These are phyloP conservation scores for Chamaenerion angustifolium DNA, from an alignment of 345 rosid species.

Conservation along the genomic window DNA sequence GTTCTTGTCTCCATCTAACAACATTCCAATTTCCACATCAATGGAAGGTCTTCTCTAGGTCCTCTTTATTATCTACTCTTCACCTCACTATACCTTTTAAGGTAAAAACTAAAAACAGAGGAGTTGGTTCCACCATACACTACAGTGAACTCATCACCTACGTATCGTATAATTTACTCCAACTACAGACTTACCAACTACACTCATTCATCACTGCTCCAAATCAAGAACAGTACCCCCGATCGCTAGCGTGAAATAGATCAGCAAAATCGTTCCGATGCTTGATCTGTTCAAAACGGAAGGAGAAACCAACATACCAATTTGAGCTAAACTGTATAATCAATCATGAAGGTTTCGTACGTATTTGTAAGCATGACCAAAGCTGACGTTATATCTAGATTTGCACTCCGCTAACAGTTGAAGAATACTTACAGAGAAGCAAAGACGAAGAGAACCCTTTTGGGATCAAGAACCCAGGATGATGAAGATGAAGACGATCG, in stretches of 20 bases:
- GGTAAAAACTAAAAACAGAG: no score
- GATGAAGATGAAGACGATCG: constrained; percentile 32
- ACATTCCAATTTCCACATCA: constrained; percentile 4
- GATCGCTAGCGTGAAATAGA: constrained; percentile 71
- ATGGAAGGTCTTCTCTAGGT: constrained; percentile 1
- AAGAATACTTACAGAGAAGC: constrained; percentile 65
- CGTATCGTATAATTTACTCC: no score
- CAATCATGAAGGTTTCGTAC: not conserved
- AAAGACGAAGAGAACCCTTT: constrained; percentile 69
- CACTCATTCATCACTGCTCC: no score
- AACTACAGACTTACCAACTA: no score
- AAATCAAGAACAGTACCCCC: constrained; percentile 27
- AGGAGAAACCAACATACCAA: not conserved
- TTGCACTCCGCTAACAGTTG: no score
- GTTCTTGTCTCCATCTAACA: constrained; percentile 10
- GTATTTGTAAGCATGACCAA: no score
- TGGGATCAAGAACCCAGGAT: constrained; percentile 69
- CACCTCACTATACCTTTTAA: no score
- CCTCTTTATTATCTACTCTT: no score
- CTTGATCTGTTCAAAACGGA: constrained; percentile 52
- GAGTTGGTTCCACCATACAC: not conserved
- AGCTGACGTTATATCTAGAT: no score
- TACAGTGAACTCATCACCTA: not conserved
- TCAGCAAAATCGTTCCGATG: constrained; percentile 81
- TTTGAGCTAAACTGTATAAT: not conserved